A percentile compares a stretch with the other conserved stretches of the same genome.
phyloP scores from a whole-genome alignment of 441 rosid species.

The Erysimum cheiri region DNA sequence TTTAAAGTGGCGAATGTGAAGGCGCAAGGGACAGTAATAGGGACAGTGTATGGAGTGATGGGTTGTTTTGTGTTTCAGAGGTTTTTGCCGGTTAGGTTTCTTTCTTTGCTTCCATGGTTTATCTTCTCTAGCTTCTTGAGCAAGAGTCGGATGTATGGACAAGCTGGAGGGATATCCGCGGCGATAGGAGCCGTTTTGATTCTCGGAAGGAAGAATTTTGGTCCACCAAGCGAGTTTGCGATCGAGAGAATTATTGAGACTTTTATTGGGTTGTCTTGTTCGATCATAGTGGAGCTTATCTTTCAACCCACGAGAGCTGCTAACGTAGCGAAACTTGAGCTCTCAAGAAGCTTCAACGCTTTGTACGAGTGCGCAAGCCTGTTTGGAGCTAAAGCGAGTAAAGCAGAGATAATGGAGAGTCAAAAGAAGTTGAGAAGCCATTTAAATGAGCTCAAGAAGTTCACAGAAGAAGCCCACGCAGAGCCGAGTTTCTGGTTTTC shows the following conservation, averaged over 20 bases:
- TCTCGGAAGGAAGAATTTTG: slow-evolving; percentile 75
- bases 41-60: slow-evolving; percentile 82
- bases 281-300: slow-evolving; percentile 63
- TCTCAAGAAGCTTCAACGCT: slow-evolving; percentile 53
- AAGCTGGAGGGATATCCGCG: slow-evolving; percentile 86
- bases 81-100: slow-evolving; percentile 64
- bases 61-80: slow-evolving; percentile 76
- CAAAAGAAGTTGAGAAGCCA: slow-evolving; percentile 57
- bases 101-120: slow-evolving; percentile 90
- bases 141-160: slow-evolving; percentile 77
- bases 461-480: slow-evolving; percentile 70
- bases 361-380: slow-evolving; percentile 53
- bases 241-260: slow-evolving; percentile 84
- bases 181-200: slow-evolving; percentile 80
- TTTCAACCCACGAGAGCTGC: slow-evolving; percentile 74
- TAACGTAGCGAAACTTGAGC: slow-evolving; percentile 63
- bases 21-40: slow-evolving; percentile 93
- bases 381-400: slow-evolving; percentile 47
- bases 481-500: slow-evolving; percentile 88
- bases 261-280: slow-evolving; percentile 77
- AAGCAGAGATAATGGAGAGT: slow-evolving; percentile 46
- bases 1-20: slow-evolving; percentile 77
- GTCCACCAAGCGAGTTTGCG: slow-evolving; percentile 78
- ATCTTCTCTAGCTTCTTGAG: slow-evolving; percentile 65
- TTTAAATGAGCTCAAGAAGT: slow-evolving; percentile 56